Evolutionary conservation across 1,139 yeast genomes (phyloP), one percentile per base, ranked within the genome.

Genomic region (Pneumocystis murina): DNA sequence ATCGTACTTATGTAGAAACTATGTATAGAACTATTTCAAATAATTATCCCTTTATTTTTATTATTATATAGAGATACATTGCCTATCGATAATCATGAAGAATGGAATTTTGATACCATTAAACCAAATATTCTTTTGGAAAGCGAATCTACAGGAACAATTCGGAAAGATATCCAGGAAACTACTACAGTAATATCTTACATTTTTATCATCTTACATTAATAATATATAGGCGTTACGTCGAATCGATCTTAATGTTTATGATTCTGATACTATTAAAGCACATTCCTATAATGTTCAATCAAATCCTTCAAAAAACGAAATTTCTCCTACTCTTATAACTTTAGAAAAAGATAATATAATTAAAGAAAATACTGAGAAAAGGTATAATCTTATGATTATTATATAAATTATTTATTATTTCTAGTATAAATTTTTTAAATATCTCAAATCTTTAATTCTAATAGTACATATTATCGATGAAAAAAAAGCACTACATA

Each of bases 51-150:
- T 30, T 36, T 28, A 33, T 5, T 17, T 20, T 35, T n/a, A 20
- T 4, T 30, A 59, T 43, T n/a, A 17, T 30, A 33, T 33, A 16
- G 35, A 28, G 59, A 54, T 39, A 39, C 57, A 24, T n/a, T 48
- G 12, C 33, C n/a, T 59, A 12, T 20, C 61, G 63, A 36, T n/a
- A 59, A 17, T 33, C 55, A 33, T 10, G 59, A 35, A 17, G 38
- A 36, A 30, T 59, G 39, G 57, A 35, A 33, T 57, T 30, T 36
- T 38, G 59, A 54, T 14, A 62, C 67, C n/a, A 59, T 62, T 60
- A 48, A 30, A 24, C 48, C 66, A 2, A 39, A 10, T 12, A 57
- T 59, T 10, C 40, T 59, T 7, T 30, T 38, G 16, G 58, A 38
- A 20, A 65, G 60, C 17, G 60, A 28, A n/a, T 28, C 39, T 36